Percentiles rank a stretch among this genome's conserved stretches.
Evolutionary conservation across 2,329 filamentous ascomycete species (phyloP).

Genomic region (Botrytis porri): DNA sequence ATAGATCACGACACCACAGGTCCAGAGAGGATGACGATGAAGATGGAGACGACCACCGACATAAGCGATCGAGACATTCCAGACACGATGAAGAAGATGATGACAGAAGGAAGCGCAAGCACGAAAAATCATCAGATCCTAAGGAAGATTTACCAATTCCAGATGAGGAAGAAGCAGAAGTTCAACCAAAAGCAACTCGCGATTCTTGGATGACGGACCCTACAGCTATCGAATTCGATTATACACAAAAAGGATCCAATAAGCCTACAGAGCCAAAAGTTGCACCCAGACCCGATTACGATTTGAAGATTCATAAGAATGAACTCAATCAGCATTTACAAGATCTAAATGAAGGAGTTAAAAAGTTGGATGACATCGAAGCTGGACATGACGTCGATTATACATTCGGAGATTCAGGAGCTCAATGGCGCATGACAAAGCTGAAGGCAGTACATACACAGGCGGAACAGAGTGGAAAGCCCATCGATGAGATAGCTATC

Average conservation of each 20-base stretch:
- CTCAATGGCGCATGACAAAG: slow-evolving; percentile 95
- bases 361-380: slow-evolving; percentile 50
- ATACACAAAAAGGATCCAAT: slow-evolving; percentile 60
- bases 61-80: slow-evolving; percentile 57
- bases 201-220: slow-evolving; percentile 96
- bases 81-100: slow-evolving; percentile 39
- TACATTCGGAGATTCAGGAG: slow-evolving; percentile 83
- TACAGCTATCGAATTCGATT: slow-evolving; percentile 78
- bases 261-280: slow-evolving; percentile 48
- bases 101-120: slow-evolving; percentile 35
- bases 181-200: slow-evolving; percentile 47
- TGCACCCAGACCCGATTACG: slow-evolving; percentile 35
- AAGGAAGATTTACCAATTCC: slow-evolving; percentile 52
- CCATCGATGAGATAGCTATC: slow-evolving; percentile 77
- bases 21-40: slow-evolving; percentile 33
- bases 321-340: slow-evolving; percentile 75
- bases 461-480: slow-evolving; percentile 68
- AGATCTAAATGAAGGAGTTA: slow-evolving; percentile 52
- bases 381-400: slow-evolving; percentile 68
- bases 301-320: slow-evolving; percentile 60
- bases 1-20: slow-evolving; percentile 32
- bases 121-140: slow-evolving; percentile 46
- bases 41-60: slow-evolving; percentile 49
- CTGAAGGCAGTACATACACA: slow-evolving; percentile 79
- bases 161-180: slow-evolving; percentile 46